Conservation (phyloP, 768 basidiomycete genomes). For the Hypholoma fasciculare region DNA sequence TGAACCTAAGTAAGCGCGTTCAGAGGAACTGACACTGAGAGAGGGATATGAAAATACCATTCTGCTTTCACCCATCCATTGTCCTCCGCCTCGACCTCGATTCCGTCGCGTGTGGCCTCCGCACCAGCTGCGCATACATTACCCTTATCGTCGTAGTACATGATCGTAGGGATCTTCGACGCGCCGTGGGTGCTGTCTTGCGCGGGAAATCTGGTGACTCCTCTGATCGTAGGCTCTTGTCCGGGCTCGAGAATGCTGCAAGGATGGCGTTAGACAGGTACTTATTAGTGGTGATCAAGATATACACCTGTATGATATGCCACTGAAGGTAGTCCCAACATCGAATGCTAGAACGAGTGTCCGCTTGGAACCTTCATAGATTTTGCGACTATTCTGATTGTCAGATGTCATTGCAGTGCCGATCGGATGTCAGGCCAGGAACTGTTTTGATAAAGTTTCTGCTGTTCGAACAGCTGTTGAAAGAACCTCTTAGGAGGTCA, state of each 20-base stretch:
- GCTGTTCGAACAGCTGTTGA: no score
- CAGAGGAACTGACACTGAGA: not conserved
- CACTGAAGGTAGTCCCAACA: no score
- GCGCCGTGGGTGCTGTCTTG: conserved; percentile 27
- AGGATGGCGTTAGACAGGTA: no score
- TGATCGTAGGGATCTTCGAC: conserved; percentile 48
- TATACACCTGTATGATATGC: no score
- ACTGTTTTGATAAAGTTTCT: no score
- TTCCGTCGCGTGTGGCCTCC: conserved; percentile 40
- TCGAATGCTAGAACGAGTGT: no score
- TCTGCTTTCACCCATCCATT: conserved; percentile 42
- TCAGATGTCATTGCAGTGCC: no score
- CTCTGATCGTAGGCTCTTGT: conserved; percentile 17
- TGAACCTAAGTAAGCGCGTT: conserved; percentile 28
- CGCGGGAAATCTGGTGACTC: conserved; percentile 22
- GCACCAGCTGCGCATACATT: conserved; percentile 42
- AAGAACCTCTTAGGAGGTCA: no score
- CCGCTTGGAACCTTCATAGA: no score
- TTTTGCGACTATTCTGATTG: no score
- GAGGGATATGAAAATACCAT: conserved; percentile 17
- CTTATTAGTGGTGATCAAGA: no score
- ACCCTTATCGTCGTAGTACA: conserved; percentile 45
- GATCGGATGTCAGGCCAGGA: no score
- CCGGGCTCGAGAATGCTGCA: conserved; percentile 20
- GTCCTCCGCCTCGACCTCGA: conserved; percentile 40